Conservation (phyloP, 2,329 filamentous ascomycete species). For the Ophiostoma quercus region DNA sequence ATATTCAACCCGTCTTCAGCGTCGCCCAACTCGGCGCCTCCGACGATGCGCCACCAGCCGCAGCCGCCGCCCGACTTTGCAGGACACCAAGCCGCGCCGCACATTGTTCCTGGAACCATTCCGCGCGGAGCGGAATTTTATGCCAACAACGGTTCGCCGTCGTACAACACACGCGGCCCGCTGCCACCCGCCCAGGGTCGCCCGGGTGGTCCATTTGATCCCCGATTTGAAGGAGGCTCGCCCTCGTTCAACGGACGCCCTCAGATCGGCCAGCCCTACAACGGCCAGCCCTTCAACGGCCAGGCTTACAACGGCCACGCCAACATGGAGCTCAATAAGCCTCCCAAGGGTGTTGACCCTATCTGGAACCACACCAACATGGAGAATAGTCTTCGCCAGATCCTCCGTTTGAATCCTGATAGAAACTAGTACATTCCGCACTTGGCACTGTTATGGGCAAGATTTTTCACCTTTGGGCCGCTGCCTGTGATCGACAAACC, state of each 20-base stretch:
- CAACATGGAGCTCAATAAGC: not conserved
- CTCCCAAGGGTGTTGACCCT: not conserved
- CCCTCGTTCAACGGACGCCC: not conserved
- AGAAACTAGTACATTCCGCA: not conserved
- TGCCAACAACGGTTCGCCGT: not conserved
- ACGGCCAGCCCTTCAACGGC: not conserved
- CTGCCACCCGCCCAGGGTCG: not conserved
- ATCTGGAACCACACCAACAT: conserved; percentile 36
- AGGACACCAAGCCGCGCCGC: not conserved
- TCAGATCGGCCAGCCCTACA: not conserved
- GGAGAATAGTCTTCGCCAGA: conserved; percentile 50
- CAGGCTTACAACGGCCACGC: not conserved
- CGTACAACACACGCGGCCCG: not conserved
- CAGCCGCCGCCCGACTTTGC: not conserved
- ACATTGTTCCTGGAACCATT: conserved; percentile 33
- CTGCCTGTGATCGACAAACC: not conserved
- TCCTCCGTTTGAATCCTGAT: conserved; percentile 41
- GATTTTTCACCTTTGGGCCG: not conserved
- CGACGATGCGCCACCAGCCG: conserved; percentile 13
- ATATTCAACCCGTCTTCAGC: not conserved
- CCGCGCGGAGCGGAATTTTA: not conserved
- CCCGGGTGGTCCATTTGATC: not conserved
- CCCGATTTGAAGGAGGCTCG: not conserved
- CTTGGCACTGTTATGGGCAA: not conserved
- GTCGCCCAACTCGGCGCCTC: not conserved